Percentiles rank a stretch among this genome's conserved stretches.
These are phyloP conservation scores for Xylaria telfairii DNA, from an alignment of 495 filamentous ascomycete species.

Conservation along the genomic window DNA sequence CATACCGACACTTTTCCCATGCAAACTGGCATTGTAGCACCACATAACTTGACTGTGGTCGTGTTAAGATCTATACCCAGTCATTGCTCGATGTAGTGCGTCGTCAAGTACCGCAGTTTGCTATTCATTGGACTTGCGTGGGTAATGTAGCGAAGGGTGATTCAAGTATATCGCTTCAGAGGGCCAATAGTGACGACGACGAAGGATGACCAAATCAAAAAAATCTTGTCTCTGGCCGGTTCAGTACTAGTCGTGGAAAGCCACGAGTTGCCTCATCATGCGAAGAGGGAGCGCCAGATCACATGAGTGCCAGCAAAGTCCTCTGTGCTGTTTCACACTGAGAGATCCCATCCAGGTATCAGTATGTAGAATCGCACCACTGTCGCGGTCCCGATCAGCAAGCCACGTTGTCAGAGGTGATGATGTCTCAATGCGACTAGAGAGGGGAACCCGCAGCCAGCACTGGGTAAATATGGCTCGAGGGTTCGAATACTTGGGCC, in stretches of 20 bases:
- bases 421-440: constrained; percentile 35
- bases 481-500: constrained; percentile 23
- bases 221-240: constrained; percentile 8
- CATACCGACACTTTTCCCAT: constrained; percentile 19
- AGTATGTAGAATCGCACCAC: constrained; percentile 6
- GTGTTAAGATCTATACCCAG: constrained; percentile 28
- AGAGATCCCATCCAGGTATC: constrained; percentile 7
- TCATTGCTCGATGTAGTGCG: constrained; percentile 25
- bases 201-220: constrained; percentile 4
- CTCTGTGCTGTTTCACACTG: constrained; percentile 26
- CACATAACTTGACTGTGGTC: constrained; percentile 22
- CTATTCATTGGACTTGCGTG: constrained; percentile 26
- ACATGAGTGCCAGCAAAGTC: constrained; percentile 28
- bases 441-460: constrained; percentile 37
- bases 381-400: constrained; percentile 34
- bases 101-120: constrained; percentile 25
- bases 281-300: constrained; percentile 22
- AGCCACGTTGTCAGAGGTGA: constrained; percentile 43
- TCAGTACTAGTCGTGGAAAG: constrained; percentile 15
- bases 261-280: constrained; percentile 23
- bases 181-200: constrained; percentile 13
- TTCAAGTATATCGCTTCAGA: neutral
- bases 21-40: constrained; percentile 29
- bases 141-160: constrained; percentile 1
- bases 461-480: constrained; percentile 25